Evolutionary conservation across 495 filamentous ascomycete genomes (phyloP).

Genomic region (Neohortaea acidophila): DNA sequence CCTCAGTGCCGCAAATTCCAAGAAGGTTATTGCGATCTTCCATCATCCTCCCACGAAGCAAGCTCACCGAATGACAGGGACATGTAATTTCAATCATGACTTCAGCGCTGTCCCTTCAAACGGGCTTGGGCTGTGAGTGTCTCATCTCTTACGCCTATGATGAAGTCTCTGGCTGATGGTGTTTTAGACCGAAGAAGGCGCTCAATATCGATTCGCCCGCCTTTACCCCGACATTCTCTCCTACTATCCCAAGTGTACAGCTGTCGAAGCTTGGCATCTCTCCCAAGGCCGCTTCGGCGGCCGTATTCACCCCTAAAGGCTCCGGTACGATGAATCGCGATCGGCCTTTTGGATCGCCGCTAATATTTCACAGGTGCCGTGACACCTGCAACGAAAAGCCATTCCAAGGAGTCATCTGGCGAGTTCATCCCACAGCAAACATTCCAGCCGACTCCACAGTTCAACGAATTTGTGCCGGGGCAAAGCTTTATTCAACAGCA

Average conservation of each 20-base stretch:
- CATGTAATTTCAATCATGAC: constrained; percentile 17
- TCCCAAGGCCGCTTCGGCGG: constrained; percentile 76
- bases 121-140: constrained; percentile 9
- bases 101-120: constrained; percentile 9
- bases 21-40: constrained; percentile 5
- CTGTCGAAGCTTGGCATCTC: constrained; percentile 54
- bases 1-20: constrained; percentile 17
- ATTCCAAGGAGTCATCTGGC: constrained; percentile 12
- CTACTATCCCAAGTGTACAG: constrained; percentile 36
- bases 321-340: constrained; percentile 17
- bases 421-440: constrained; percentile 15
- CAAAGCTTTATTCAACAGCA: constrained; percentile 15
- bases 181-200: constrained; percentile 49
- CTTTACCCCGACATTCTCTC: constrained; percentile 56
- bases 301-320: constrained; percentile 67
- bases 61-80: constrained; percentile 9
- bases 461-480: constrained; percentile 17
- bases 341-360: neutral
- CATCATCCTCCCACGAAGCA: neutral
- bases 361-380: constrained; percentile 6
- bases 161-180: constrained; percentile 2
- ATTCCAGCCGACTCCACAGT: constrained; percentile 16
- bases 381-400: constrained; percentile 9
- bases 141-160: constrained; percentile 1
- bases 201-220: constrained; percentile 94